Conservation (phyloP, 208 protist genomes). For the Leishmania gerbilli region DNA sequence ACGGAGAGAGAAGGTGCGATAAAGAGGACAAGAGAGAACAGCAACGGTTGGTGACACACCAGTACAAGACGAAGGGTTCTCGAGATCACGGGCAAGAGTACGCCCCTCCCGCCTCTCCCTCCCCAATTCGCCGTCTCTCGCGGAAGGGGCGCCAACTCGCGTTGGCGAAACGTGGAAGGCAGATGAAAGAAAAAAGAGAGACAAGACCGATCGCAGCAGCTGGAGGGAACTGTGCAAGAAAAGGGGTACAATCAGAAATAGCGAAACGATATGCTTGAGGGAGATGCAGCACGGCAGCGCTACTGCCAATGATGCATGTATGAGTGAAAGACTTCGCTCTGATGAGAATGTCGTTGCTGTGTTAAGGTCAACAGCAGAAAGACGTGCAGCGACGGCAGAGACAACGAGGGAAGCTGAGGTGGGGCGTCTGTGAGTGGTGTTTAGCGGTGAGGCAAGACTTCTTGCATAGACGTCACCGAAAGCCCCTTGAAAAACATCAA, state of each 20-base stretch:
- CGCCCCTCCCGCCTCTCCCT: not conserved
- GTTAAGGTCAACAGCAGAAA: not conserved
- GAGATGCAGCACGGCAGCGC: not conserved
- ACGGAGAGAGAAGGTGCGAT: not conserved
- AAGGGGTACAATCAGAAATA: not conserved
- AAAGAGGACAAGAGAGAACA: constrained; percentile 1
- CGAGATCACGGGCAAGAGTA: not conserved
- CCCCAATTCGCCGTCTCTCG: not conserved
- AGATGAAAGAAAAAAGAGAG: not conserved
- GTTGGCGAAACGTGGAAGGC: not conserved
- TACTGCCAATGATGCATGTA: not conserved
- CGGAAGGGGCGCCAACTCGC: not conserved
- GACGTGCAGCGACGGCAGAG: not conserved
- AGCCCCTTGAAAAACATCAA: no score
- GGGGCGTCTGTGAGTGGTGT: not conserved
- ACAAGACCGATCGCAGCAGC: not conserved
- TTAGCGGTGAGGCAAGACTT: not conserved
- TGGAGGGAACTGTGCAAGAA: not conserved
- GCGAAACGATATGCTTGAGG: not conserved
- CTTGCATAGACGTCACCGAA: not conserved
- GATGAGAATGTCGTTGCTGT: not conserved
- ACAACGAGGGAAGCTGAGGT: constrained; percentile 29
- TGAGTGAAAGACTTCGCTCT: not conserved
- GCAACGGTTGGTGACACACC: not conserved
- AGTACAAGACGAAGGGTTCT: not conserved